Conservation (phyloP, 1,139 yeast species). For the Geotrichum histeridarum region DNA sequence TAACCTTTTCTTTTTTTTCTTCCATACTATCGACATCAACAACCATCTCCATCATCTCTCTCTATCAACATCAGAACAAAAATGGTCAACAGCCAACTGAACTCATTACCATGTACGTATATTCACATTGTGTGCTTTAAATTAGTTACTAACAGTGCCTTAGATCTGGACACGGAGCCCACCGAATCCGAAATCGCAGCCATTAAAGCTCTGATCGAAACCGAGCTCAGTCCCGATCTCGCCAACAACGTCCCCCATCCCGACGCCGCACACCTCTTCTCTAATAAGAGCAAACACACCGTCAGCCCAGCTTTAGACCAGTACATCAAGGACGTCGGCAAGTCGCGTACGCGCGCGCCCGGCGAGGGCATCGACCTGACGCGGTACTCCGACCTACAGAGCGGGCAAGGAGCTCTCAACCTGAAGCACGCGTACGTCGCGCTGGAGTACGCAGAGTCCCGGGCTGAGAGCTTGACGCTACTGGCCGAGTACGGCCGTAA, state of each 20-base stretch:
- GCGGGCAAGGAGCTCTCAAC: conserved; percentile 5
- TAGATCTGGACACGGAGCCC: conserved; percentile 26
- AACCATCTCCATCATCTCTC: not conserved
- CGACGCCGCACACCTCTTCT: not conserved
- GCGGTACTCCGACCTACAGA: conserved; percentile 26
- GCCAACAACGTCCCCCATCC: conserved; percentile 13
- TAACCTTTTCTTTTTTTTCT: not conserved
- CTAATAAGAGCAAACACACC: not conserved
- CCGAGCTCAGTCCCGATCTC: conserved; percentile 17
- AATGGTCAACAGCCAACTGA: conserved; percentile 14
- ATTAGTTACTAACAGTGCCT: not conserved
- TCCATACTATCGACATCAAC: not conserved
- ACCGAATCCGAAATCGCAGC: conserved; percentile 23
- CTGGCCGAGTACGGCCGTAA: conserved; percentile 32
- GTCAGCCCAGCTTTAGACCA: not conserved
- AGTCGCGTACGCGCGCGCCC: not conserved
- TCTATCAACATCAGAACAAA: not conserved
- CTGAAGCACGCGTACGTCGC: conserved; percentile 29
- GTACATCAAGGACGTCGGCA: conserved; percentile 1
- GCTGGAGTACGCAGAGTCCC: conserved; percentile 29
- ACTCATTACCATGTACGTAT: conserved; percentile 16
- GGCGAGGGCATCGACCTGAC: conserved; percentile 34
- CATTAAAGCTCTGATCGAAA: conserved; percentile 23
- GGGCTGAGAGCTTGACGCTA: conserved; percentile 32
- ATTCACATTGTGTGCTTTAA: not conserved